Evolutionary conservation across 1,139 yeast species (phyloP).

Genomic region (Fermentozyma sake): DNA sequence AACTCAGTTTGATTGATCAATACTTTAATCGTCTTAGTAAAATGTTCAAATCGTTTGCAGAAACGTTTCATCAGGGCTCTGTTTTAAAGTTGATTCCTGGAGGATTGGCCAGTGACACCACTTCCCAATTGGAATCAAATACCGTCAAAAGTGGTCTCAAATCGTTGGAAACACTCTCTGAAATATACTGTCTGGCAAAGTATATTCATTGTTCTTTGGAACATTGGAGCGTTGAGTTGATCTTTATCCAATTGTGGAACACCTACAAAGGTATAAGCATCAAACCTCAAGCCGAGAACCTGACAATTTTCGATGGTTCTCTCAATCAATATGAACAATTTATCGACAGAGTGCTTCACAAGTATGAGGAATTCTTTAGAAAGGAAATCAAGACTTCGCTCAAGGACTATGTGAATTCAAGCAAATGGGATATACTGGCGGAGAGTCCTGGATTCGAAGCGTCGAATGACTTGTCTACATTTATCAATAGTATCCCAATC

Average conservation of each 20-base stretch:
- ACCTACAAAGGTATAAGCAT: slow-evolving; percentile 30
- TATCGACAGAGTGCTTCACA: slow-evolving; percentile 30
- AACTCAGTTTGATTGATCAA: slow-evolving; percentile 56
- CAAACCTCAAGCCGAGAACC: slow-evolving; percentile 11
- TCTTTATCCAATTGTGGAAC: slow-evolving; percentile 61
- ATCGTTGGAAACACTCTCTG: slow-evolving; percentile 52
- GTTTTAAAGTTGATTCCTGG: slow-evolving; percentile 40
- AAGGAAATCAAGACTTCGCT: slow-evolving; percentile 47
- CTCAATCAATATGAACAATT: slow-evolving; percentile 44
- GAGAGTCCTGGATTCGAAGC: slow-evolving; percentile 13
- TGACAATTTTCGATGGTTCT: slow-evolving; percentile 54
- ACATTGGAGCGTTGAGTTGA: slow-evolving; percentile 61
- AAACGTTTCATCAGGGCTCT: slow-evolving; percentile 32
- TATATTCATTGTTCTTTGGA: slow-evolving; percentile 50
- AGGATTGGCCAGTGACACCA: slow-evolving; percentile 22
- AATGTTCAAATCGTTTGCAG: slow-evolving; percentile 45
- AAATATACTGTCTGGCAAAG: slow-evolving; percentile 58
- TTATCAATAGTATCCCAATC: slow-evolving; percentile 30
- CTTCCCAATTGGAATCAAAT: slow-evolving; percentile 27
- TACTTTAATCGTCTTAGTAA: slow-evolving; percentile 51
- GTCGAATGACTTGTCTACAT: slow-evolving; percentile 30
- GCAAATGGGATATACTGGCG: slow-evolving; percentile 30
- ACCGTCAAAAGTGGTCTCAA: slow-evolving; percentile 37
- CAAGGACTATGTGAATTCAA: slow-evolving; percentile 47
- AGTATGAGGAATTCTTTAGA: slow-evolving; percentile 43